A percentile compares a stretch with the other conserved stretches of the same genome.
phyloP scores from a whole-genome alignment of 176 grass and related monocot genomes.

The bread wheat (Triticum aestivum) region IWGSC_CS_RefSeq_v2.1 NC_057806.1:50715409-50715908 shows the following conservation, averaged over 20 bases:
- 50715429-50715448: neutral
- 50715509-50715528: neutral
- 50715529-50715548: neutral
- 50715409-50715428: neutral
- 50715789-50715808: neutral
- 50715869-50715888: neutral
- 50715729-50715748: neutral
- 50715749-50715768: neutral
- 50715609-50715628: slow-evolving; percentile 34
- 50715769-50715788: neutral
- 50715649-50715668: neutral
- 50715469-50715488: neutral
- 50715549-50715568: neutral
- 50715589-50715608: neutral
- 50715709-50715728: neutral
- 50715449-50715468: neutral
- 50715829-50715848: neutral
- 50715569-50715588: neutral
- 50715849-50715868: neutral
- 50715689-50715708: neutral
- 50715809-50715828: neutral
- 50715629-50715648: neutral
- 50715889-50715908: neutral
- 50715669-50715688: neutral
- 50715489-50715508: neutral